Base-by-base conservation (phyloP, 2,329 filamentous ascomycete species). In the Penicillium sp. region DNA sequence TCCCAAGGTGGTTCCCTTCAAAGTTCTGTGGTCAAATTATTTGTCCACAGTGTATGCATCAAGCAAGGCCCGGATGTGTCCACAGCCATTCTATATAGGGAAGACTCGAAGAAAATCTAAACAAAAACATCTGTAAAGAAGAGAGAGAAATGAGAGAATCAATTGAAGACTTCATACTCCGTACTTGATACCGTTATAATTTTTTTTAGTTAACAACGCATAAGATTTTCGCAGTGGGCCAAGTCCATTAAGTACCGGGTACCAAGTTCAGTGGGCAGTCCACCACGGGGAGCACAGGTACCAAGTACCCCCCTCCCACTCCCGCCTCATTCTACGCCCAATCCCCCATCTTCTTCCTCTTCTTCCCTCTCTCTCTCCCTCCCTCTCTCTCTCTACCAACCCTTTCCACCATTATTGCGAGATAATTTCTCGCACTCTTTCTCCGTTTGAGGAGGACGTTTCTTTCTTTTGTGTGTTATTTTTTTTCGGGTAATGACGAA, bases 101-200 rank as follows among this genome's bases (percentile, higher is more conserved):
- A 65, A 50, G 54, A 64, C 56, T 65, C 48, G 47, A 60, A 54
- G 58, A 60, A 58, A 56, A 65, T 65, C 61, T 61, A 65, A 65
- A 65, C 61, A 64, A 62, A 62, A 64, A 53, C 21, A 39, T 23
- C 27, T 19, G 16, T 38, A 41, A 36, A 19, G 38, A 19, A 34
- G 21, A 45, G 7, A 15, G 38, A 44, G 27, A 44, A 39, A 8
- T 29, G 13, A 33, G n/a, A 45, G 25, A 38, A 46, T 31, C 25
- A 46, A 44, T 25, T 27, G 41, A 45, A 46, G 33, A 45, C 39
- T 29, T 40, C 11, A 21, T 15, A 21, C 19, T 21, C 19, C 19
- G 19, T 21, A 21, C 7, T 34, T 16, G 13, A 16, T 15, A 33
- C 31, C 13, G 33, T 38, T 38, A 9, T 19, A 38, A 38, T n/a